These are phyloP conservation scores for Periconia digitata DNA, from an alignment of 2,329 filamentous ascomycete genomes.

Conservation along the genomic window DNA sequence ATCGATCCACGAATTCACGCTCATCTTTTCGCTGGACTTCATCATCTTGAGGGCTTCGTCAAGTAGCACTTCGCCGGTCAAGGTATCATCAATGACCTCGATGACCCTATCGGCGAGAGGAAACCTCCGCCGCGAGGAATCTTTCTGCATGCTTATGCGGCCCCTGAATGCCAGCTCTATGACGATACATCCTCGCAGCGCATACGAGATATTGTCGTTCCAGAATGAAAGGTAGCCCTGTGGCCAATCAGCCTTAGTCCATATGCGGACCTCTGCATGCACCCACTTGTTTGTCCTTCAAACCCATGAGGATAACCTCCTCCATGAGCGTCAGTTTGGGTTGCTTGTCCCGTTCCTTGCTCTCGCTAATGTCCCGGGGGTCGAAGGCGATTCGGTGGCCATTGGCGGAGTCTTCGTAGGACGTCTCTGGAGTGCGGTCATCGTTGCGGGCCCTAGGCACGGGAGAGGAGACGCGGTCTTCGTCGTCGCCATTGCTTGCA, in stretches of 20 bases:
- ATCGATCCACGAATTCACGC: conserved; percentile 98
- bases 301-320: conserved; percentile 88
- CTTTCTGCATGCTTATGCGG: conserved; percentile 97
- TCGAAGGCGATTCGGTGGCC: conserved; percentile 99
- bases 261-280: conserved; percentile 6
- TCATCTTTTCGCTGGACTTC: conserved; percentile 99
- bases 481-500: conserved; percentile 61
- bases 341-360: conserved; percentile 92
- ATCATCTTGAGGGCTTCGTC: conserved; percentile 99
- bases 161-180: conserved; percentile 95
- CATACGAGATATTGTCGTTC: conserved; percentile 99
- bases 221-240: conserved; percentile 98
- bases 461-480: conserved; percentile 68
- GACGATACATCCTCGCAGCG: conserved; percentile 94
- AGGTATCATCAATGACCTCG: conserved; percentile 93
- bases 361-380: conserved; percentile 95
- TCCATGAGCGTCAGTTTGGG: conserved; percentile 99
- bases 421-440: conserved; percentile 68
- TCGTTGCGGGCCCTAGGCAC: conserved; percentile 61
- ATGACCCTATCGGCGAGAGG: conserved; percentile 91
- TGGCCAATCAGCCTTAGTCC: conserved; percentile 5
- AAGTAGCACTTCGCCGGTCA: conserved; percentile 94
- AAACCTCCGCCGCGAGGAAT: conserved; percentile 86
- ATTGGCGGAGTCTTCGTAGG: conserved; percentile 87
- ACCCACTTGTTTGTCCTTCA: conserved; percentile 97